phyloP scores from a whole-genome alignment of 1,139 yeast genomes.

The Candida neerlandica region DNA sequence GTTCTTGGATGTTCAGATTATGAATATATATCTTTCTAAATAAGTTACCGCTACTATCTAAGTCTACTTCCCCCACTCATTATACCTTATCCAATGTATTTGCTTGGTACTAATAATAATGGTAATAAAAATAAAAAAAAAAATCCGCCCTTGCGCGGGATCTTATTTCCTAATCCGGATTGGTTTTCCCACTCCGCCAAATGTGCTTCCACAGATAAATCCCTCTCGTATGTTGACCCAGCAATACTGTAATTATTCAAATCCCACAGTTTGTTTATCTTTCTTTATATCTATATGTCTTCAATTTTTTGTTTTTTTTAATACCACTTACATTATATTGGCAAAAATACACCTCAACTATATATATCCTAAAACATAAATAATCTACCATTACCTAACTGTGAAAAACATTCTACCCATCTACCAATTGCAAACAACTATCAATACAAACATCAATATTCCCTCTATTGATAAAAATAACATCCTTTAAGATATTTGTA shows the following conservation, averaged over 20 bases:
- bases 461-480: slow-evolving; percentile 66
- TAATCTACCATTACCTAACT: not conserved
- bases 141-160: slow-evolving; percentile 1
- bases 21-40: too few species aligned
- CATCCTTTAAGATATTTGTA: slow-evolving; percentile 66
- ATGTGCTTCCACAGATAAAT: not conserved
- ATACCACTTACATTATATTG: too few species aligned
- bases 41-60: not conserved
- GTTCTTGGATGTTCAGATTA: not conserved
- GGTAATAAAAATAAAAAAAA: too few species aligned
- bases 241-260: too few species aligned
- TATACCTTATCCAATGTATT: not conserved
- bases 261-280: too few species aligned
- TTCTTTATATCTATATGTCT: too few species aligned
- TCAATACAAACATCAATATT: slow-evolving; percentile 78
- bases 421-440: slow-evolving; percentile 47
- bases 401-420: slow-evolving; percentile 13
- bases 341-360: too few species aligned
- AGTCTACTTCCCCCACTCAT: not conserved
- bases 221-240: not conserved
- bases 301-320: too few species aligned
- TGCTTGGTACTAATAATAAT: too few species aligned
- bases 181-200: not conserved
- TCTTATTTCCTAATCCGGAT: not conserved
- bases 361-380: too few species aligned